phyloP scores from a whole-genome alignment of 2,329 filamentous ascomycete species.

The Elsinoe necatrix region DNA sequence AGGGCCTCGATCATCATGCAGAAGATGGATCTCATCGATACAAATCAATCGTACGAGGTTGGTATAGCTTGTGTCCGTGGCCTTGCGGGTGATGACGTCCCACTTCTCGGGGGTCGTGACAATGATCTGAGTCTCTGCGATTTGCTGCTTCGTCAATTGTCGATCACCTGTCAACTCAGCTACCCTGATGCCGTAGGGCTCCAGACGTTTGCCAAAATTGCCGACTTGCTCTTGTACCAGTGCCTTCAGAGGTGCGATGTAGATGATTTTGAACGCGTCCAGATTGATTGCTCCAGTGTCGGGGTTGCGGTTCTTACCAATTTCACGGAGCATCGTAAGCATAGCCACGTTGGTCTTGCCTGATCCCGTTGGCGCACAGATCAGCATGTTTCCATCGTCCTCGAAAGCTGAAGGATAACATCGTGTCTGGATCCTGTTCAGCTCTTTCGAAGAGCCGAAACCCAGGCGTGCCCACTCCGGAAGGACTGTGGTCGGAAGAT shows the following conservation, averaged over 20 bases:
- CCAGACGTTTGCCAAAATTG: slow-evolving; percentile 86
- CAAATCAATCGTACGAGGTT: slow-evolving; percentile 93
- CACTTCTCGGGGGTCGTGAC: slow-evolving; percentile 98
- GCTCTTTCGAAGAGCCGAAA: slow-evolving; percentile 74
- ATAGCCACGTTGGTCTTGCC: slow-evolving; percentile 99
- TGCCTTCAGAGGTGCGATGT: slow-evolving; percentile 92
- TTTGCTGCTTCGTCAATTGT: slow-evolving; percentile 97
- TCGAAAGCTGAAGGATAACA: slow-evolving; percentile 87
- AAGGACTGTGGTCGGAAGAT: slow-evolving; percentile 77
- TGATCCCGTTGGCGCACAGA: slow-evolving; percentile 93
- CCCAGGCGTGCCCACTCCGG: slow-evolving; percentile 86
- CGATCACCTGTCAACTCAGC: slow-evolving; percentile 96
- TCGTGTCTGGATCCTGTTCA: slow-evolving; percentile 93
- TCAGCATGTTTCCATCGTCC: slow-evolving; percentile 93
- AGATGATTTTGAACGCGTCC: slow-evolving; percentile 97
- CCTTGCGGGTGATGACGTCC: slow-evolving; percentile 97
- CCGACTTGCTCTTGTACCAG: slow-evolving; percentile 96
- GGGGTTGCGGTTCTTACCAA: slow-evolving; percentile 87
- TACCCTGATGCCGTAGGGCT: slow-evolving; percentile 83
- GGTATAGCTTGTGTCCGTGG: slow-evolving; percentile 92
- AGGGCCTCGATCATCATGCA: slow-evolving; percentile 94
- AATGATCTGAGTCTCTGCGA: slow-evolving; percentile 94
- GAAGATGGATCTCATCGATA: slow-evolving; percentile 95
- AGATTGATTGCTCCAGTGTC: slow-evolving; percentile 89
- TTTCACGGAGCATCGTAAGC: slow-evolving; percentile 90